Evolutionary conservation across 2,329 filamentous ascomycete species (phyloP).

Genomic region (Sclerotinia spermophila): DNA sequence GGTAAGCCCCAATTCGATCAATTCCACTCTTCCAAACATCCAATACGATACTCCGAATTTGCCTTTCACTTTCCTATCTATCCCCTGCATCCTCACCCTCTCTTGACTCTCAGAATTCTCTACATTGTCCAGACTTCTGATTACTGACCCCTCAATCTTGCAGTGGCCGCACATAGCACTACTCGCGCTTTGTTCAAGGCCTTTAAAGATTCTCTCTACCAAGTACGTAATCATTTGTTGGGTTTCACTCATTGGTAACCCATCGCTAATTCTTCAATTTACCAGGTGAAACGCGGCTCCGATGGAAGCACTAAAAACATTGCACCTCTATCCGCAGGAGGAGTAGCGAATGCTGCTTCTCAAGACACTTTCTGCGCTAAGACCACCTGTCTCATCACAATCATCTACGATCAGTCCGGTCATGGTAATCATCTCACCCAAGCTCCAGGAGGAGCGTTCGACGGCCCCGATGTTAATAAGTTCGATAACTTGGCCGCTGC

Average conservation of each 20-base stretch:
- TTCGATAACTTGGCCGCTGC: constrained; percentile 59
- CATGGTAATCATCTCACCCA: constrained; percentile 59
- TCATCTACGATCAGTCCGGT: constrained; percentile 65
- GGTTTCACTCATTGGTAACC: background rate
- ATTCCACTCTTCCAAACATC: too few relatives aligned
- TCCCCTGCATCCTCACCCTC: background rate
- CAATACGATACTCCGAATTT: background rate
- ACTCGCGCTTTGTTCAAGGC: constrained; percentile 57
- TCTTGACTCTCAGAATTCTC: background rate
- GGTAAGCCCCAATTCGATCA: background rate
- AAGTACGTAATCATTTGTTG: constrained; percentile 33
- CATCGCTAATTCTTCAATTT: background rate
- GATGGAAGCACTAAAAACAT: constrained; percentile 39
- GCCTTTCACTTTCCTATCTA: background rate
- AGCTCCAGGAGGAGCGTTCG: constrained; percentile 55
- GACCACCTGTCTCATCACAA: constrained; percentile 60
- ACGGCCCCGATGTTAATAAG: constrained; percentile 52
- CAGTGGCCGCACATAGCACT: constrained; percentile 60
- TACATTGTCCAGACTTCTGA: background rate
- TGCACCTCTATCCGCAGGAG: constrained; percentile 51
- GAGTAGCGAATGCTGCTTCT: constrained; percentile 56
- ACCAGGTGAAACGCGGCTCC: constrained; percentile 49
- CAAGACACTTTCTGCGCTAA: constrained; percentile 59
- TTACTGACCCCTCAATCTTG: background rate
- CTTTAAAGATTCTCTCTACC: constrained; percentile 54